phyloP scores from a whole-genome alignment of 2,329 filamentous ascomycete species.

The Cladobotryum protrusum region DNA sequence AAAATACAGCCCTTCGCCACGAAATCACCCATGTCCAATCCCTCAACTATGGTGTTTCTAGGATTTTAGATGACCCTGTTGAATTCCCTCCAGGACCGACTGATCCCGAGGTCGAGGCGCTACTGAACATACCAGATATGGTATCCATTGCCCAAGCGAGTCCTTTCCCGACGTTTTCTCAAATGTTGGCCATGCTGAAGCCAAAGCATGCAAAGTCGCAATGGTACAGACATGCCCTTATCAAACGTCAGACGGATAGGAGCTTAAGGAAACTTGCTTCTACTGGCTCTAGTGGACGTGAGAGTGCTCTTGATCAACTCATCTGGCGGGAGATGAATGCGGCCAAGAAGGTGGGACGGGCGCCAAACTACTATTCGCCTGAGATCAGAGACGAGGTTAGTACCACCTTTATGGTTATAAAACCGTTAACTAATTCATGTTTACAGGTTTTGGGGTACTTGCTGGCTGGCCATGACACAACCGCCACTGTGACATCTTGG shows the following conservation, averaged over 20 bases:
- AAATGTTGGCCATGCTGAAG: constrained; percentile 19
- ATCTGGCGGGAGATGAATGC: constrained; percentile 26
- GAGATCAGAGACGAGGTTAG: constrained; percentile 30
- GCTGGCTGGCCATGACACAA: constrained; percentile 25
- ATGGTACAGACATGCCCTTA: constrained; percentile 18
- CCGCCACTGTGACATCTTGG: constrained; percentile 23
- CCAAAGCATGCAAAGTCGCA: constrained; percentile 20
- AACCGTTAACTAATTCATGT: background rate
- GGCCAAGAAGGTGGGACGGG: constrained; percentile 24
- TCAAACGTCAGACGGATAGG: constrained; percentile 17
- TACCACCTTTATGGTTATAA: background rate
- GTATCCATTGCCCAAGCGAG: constrained; percentile 19
- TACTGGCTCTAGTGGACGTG: constrained; percentile 8
- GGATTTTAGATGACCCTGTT: constrained; percentile 4
- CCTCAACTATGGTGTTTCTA: background rate
- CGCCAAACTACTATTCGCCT: constrained; percentile 25
- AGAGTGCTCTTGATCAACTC: constrained; percentile 28
- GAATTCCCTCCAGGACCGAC: constrained; percentile 13
- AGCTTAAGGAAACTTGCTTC: constrained; percentile 15
- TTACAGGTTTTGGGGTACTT: constrained; percentile 22
- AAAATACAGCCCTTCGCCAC: constrained; percentile 13
- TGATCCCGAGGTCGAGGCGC: constrained; percentile 16
- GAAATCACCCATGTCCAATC: constrained; percentile 12
- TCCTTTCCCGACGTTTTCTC: constrained; percentile 16
- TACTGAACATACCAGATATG: constrained; percentile 22